Percentiles rank a stretch among this genome's conserved stretches.
phyloP scores from a whole-genome alignment of 2,329 filamentous ascomycete genomes.

The Xylaria sp. region DNA sequence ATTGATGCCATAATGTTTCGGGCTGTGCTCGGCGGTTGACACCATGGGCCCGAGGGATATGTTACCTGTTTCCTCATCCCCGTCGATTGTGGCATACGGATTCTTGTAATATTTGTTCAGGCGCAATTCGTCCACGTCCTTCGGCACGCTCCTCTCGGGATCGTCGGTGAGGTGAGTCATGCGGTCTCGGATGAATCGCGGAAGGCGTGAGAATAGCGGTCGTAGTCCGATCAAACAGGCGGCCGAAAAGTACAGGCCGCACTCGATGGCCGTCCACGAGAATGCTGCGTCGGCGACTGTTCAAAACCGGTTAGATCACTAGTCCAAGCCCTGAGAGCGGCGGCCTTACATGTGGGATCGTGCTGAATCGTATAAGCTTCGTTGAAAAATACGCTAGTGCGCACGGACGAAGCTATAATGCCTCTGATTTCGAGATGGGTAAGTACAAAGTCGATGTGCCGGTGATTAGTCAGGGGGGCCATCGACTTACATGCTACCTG shows the following conservation, averaged over 20 bases:
- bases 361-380: neutral
- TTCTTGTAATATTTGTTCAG: neutral
- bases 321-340: neutral
- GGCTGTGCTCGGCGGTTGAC: neutral
- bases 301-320: neutral
- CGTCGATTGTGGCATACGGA: neutral
- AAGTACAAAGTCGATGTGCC: neutral
- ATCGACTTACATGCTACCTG: neutral
- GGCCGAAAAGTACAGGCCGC: neutral
- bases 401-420: neutral
- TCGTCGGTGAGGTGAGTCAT: neutral
- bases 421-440: neutral
- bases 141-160: neutral
- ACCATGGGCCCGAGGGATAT: neutral
- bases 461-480: neutral
- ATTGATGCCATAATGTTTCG: neutral
- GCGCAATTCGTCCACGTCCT: neutral
- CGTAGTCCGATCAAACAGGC: neutral
- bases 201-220: neutral
- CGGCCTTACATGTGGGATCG: neutral
- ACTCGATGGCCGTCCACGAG: neutral
- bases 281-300: neutral
- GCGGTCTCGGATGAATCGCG: neutral
- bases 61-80: neutral
- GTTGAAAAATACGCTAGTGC: neutral